These are phyloP conservation scores for Vitis amurensis DNA, from an alignment of 164 flowering plant genomes.

Conservation along the genomic window DNA sequence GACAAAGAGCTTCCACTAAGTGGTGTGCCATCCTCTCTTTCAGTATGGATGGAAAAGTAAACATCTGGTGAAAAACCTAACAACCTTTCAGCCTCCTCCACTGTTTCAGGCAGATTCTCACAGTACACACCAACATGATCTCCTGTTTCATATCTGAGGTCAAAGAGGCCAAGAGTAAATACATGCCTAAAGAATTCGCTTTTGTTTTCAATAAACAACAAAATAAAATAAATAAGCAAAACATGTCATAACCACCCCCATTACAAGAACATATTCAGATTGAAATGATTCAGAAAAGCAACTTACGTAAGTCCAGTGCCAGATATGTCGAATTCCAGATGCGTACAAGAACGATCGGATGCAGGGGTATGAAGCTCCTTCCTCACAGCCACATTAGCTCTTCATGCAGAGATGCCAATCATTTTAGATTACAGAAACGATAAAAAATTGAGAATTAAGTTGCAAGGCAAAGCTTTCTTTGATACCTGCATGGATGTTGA, in stretches of 20 bases:
- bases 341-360: constrained; percentile 96
- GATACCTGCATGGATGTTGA: constrained; percentile 92
- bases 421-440: not conserved
- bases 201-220: not conserved
- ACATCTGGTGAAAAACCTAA: constrained; percentile 64
- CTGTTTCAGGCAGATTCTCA: constrained; percentile 68
- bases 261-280: not conserved
- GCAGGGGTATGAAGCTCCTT: constrained; percentile 88
- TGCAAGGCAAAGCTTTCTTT: not conserved
- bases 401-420: constrained; percentile 30
- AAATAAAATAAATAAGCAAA: not conserved
- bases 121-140: constrained; percentile 97
- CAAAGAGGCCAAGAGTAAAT: not conserved
- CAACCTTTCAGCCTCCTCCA: constrained; percentile 77
- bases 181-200: not conserved
- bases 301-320: constrained; percentile 85
- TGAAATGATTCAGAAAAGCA: constrained; percentile 1
- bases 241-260: not conserved
- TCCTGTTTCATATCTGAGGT: constrained; percentile 90
- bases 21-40: constrained; percentile 90
- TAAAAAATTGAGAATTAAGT: not conserved
- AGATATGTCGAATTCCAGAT: constrained; percentile 89
- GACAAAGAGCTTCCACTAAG: constrained; percentile 74
- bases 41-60: constrained; percentile 76
- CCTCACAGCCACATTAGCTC: constrained; percentile 79